A percentile compares a stretch with the other conserved stretches of the same genome.
These are phyloP conservation scores for Tolypocladium sp. DNA, from an alignment of 2,329 filamentous ascomycete species.

Conservation along the genomic window DNA sequence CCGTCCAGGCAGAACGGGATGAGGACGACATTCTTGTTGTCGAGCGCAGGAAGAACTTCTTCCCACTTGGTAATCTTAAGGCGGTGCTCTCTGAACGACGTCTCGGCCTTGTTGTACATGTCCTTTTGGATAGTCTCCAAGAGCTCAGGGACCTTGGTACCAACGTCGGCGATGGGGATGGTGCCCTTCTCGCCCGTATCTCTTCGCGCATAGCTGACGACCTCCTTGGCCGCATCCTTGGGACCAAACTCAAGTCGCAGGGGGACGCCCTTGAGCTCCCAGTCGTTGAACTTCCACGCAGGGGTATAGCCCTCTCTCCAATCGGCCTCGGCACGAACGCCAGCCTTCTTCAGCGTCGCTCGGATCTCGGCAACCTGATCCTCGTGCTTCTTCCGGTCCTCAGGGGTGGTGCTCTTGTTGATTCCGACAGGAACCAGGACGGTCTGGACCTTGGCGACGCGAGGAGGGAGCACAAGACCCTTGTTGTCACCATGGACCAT, in stretches of 20 bases:
- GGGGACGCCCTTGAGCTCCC: conserved; percentile 93
- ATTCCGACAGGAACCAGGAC: conserved; percentile 89
- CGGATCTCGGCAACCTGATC: conserved; percentile 66
- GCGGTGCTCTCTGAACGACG: conserved; percentile 70
- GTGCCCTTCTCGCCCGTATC: conserved; percentile 79
- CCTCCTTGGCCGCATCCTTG: conserved; percentile 79
- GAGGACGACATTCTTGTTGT: conserved; percentile 84
- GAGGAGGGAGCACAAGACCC: conserved; percentile 85
- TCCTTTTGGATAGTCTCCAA: conserved; percentile 86
- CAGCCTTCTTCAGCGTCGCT: conserved; percentile 58
- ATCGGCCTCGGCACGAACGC: conserved; percentile 73
- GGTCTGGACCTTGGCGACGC: conserved; percentile 77
- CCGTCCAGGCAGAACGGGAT: conserved; percentile 79
- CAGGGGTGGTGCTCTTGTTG: conserved; percentile 74
- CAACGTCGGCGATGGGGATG: conserved; percentile 66
- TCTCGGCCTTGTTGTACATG: conserved; percentile 68
- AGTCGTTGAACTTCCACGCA: conserved; percentile 98
- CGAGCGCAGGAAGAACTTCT: conserved; percentile 81
- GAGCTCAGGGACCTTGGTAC: conserved; percentile 64
- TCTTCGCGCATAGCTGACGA: conserved; percentile 78
- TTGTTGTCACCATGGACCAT: conserved; percentile 97
- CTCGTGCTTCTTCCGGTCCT: conserved; percentile 69
- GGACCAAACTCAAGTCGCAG: conserved; percentile 92
- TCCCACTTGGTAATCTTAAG: conserved; percentile 79
- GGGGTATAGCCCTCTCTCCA: conserved; percentile 86